Conservation (phyloP, 2,329 filamentous ascomycete species). For the Xylaria sp. region DNA sequence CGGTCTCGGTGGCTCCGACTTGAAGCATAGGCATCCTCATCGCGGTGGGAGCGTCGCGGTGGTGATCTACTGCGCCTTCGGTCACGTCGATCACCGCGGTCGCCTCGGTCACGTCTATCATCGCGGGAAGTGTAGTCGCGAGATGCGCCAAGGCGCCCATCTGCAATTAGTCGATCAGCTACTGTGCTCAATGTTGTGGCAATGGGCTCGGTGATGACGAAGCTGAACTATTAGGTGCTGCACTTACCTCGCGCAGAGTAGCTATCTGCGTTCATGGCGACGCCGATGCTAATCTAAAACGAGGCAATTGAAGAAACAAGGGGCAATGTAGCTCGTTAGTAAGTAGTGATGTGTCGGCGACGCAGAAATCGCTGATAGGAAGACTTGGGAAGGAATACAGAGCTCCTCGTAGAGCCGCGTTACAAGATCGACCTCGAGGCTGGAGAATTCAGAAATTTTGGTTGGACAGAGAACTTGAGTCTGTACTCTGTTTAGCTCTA, state of each 20-base stretch:
- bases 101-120: conserved; percentile 54
- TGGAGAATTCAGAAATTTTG: conserved; percentile 51
- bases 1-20: conserved; percentile 92
- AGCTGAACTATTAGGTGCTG: conserved; percentile 48
- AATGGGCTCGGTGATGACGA: conserved; percentile 26
- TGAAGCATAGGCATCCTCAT: conserved; percentile 80
- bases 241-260: conserved; percentile 78
- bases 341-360: conserved; percentile 17
- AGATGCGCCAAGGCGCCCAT: conserved; percentile 63
- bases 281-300: conserved; percentile 17
- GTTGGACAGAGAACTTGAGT: conserved; percentile 40
- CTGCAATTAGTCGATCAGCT: conserved; percentile 46
- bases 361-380: conserved; percentile 3
- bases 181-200: conserved; percentile 37
- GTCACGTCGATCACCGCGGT: conserved; percentile 48
- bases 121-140: conserved; percentile 66
- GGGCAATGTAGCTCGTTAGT: background rate
- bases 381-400: conserved; percentile 28
- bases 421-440: conserved; percentile 48
- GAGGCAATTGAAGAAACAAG: conserved; percentile 11
- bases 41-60: conserved; percentile 73
- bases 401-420: conserved; percentile 48
- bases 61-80: conserved; percentile 88
- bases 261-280: conserved; percentile 84
- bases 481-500: background rate